These are phyloP conservation scores for Nyctanthes arbortristis DNA, from an alignment of 257 asterid species.

Conservation along the genomic window DNA sequence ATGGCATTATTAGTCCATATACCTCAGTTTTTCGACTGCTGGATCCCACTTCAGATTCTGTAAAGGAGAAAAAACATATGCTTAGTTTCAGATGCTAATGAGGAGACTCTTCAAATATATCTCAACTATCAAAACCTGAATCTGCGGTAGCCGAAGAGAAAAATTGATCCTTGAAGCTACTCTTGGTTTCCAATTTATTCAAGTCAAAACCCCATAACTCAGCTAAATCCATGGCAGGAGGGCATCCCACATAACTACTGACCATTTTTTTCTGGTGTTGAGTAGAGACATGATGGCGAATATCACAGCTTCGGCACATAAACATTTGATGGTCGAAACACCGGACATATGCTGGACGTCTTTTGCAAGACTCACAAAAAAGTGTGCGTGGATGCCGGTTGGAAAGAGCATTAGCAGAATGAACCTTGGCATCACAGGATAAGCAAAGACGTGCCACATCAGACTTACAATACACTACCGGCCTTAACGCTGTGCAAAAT, in stretches of 20 bases:
- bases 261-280: conserved; percentile 50
- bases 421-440: conserved; percentile 81
- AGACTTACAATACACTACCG: conserved; percentile 76
- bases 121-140: conserved; percentile 10
- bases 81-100: conserved; percentile 23
- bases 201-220: conserved; percentile 65
- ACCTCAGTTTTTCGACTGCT: conserved; percentile 40
- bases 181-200: conserved; percentile 31
- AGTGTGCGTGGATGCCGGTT: conserved; percentile 72
- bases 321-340: conserved; percentile 60
- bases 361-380: conserved; percentile 61
- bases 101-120: conserved; percentile 18
- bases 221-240: conserved; percentile 75
- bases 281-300: conserved; percentile 39
- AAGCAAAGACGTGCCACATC: conserved; percentile 93
- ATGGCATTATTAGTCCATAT: background rate
- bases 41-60: conserved; percentile 36
- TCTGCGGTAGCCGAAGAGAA: conserved; percentile 12
- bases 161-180: conserved; percentile 17
- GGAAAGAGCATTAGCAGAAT: conserved; percentile 87
- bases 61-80: conserved; percentile 11
- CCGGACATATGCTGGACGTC: conserved; percentile 44
- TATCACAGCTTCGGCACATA: conserved; percentile 72
- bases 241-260: conserved; percentile 68
- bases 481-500: conserved; percentile 59